Evolutionary conservation across 169 alveolate genomes (phyloP).

Genomic region (Cryptosporidium muris): DNA sequence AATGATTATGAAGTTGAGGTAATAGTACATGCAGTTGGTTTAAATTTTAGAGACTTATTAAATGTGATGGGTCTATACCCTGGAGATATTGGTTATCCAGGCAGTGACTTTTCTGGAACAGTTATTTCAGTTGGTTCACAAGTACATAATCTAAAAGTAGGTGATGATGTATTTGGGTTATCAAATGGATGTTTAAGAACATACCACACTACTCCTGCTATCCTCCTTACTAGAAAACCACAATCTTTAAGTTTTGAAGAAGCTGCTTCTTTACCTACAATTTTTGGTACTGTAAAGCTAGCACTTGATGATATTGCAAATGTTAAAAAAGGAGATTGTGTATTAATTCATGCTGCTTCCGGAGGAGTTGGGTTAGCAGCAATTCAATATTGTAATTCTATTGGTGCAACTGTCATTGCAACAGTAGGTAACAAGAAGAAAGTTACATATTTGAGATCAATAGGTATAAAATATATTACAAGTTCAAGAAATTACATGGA

Average conservation of each 20-base stretch:
- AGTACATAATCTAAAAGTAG: slow-evolving; percentile 48
- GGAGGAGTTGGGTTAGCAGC: slow-evolving; percentile 81
- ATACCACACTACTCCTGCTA: slow-evolving; percentile 48
- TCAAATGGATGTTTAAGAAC: slow-evolving; percentile 69
- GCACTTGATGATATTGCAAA: slow-evolving; percentile 44
- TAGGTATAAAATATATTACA: slow-evolving; percentile 74
- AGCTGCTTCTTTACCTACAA: slow-evolving; percentile 71
- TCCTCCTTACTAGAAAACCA: slow-evolving; percentile 60
- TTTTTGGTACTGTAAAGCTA: slow-evolving; percentile 59
- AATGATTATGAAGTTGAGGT: slow-evolving; percentile 53
- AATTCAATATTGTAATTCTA: slow-evolving; percentile 72
- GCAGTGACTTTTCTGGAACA: slow-evolving; percentile 76
- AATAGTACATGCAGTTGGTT: slow-evolving; percentile 75
- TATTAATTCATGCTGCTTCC: slow-evolving; percentile 77
- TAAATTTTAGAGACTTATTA: slow-evolving; percentile 76
- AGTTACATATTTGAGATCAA: slow-evolving; percentile 55
- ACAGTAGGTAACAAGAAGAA: slow-evolving; percentile 67
- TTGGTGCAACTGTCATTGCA: slow-evolving; percentile 74
- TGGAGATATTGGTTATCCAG: slow-evolving; percentile 75
- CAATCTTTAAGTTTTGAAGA: slow-evolving; percentile 39
- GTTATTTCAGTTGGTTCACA: slow-evolving; percentile 68
- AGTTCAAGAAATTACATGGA: slow-evolving; percentile 66
- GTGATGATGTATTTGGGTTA: slow-evolving; percentile 74
- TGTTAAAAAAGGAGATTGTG: slow-evolving; percentile 55
- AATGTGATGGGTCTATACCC: slow-evolving; percentile 78